A percentile compares a stretch with the other conserved stretches of the same genome.
Evolutionary conservation across 148 eudicot species (phyloP).

Genomic region (Polygonum maritimum): DNA sequence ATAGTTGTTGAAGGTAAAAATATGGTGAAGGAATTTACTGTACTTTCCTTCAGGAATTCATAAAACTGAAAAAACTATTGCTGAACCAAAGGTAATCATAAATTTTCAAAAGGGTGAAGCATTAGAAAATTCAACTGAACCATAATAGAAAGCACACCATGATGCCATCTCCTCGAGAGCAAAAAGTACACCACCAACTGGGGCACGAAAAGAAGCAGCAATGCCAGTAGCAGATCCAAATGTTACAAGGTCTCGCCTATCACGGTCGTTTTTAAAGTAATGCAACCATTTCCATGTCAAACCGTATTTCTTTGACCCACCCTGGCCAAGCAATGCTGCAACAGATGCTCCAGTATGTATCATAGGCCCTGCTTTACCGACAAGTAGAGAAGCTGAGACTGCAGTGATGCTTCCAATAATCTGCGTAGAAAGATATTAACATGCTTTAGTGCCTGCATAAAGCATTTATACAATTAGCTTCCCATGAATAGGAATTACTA

Average conservation of each 20-base stretch:
- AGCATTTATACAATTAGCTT: background rate
- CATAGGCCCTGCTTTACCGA: constrained; percentile 98
- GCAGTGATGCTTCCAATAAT: constrained; percentile 77
- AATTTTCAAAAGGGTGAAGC: background rate
- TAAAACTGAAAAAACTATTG: background rate
- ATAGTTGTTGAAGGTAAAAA: background rate
- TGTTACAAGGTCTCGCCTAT: constrained; percentile 86
- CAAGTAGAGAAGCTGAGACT: constrained; percentile 70
- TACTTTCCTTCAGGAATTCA: background rate
- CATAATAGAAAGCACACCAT: constrained; percentile 42
- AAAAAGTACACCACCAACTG: constrained; percentile 91
- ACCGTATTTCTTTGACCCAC: constrained; percentile 70
- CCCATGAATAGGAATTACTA: background rate
- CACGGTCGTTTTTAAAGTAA: constrained; percentile 77
- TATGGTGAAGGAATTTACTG: background rate
- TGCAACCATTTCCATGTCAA: constrained; percentile 79
- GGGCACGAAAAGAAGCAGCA: constrained; percentile 95
- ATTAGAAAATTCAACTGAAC: background rate
- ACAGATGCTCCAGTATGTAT: constrained; percentile 77
- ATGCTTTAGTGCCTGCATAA: background rate
- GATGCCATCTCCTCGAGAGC: constrained; percentile 98
- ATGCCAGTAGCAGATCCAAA: constrained; percentile 94
- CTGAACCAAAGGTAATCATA: background rate
- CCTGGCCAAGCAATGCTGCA: constrained; percentile 67
- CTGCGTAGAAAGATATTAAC: constrained; percentile 25